Conservation (phyloP, 495 filamentous ascomycete genomes). For the Neurospora discreta region DNA sequence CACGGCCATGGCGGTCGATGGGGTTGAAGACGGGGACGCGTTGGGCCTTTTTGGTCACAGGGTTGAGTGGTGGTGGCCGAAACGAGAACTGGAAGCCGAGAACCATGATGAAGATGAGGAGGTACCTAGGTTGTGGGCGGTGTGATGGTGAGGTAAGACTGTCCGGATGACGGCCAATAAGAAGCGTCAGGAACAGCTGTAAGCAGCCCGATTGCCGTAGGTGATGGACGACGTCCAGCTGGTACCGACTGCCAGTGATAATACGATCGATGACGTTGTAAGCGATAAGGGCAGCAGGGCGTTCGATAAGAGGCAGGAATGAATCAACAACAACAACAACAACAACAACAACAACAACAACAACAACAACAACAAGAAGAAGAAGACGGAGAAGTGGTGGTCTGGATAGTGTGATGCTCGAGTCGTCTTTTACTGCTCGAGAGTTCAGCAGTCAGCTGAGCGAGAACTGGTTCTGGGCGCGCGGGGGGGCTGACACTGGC, state of each 20-base stretch:
- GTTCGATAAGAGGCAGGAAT: not conserved
- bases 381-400: not conserved
- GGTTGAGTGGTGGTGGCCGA: slow-evolving; percentile 50
- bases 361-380: too few species aligned
- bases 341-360: too few species aligned
- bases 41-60: slow-evolving; percentile 66
- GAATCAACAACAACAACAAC: not conserved
- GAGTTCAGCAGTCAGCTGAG: not conserved
- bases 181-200: not conserved
- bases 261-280: not conserved
- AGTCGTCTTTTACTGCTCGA: too few species aligned
- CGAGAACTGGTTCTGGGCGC: not conserved
- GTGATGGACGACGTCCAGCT: not conserved
- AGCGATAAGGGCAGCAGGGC: not conserved
- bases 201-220: not conserved
- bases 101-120: slow-evolving; percentile 22
- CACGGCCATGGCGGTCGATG: slow-evolving; percentile 69
- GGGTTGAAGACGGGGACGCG: slow-evolving; percentile 77
- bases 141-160: not conserved
- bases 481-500: not conserved
- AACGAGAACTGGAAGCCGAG: slow-evolving; percentile 43
- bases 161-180: not conserved
- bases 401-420: not conserved
- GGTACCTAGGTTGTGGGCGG: not conserved
- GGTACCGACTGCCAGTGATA: not conserved